Evolutionary conservation across 768 basidiomycete genomes (phyloP), one percentile per base, ranked within the genome.

Genomic region (Tulasnella sp.): DNA sequence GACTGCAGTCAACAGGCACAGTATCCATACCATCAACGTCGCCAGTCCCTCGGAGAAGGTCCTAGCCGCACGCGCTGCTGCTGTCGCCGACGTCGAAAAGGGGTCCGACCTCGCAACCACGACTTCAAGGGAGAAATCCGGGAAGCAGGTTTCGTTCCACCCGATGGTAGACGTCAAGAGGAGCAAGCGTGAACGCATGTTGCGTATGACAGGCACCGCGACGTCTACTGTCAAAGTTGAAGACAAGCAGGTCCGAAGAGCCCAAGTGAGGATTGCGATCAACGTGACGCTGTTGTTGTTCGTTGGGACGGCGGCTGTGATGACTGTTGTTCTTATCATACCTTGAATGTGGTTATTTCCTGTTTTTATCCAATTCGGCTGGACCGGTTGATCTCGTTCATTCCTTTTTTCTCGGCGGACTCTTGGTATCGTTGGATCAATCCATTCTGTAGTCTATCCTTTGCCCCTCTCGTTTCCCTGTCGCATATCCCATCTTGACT

Each of bases 161-260:
- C 17, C 25, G 14, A 9, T 21, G 15, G 17, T 5, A 17, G 15
- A 35, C 32, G 14, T 25, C 21, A 27, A 8, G 5, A 5, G 5
- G 46, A 15, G n/a, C 8, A 9, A 11, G 9, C 8, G 43, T 9
- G 8, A 45, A 29, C 11, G 46, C 19, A 21, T 36, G 40, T 43
- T 15, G 32, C 39, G 54, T 5, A 45, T 57, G 54, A 45, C 54
- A n/a, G 54, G 54, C n/a, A 57, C 54, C 7, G 54, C 54, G 29
- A 37, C 37, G 2, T 27, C 29, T 45, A 57, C 54, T 12, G 40
- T 57, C 12, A 40, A 2, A 4, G 54, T 57, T 8, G 54, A 57
- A 29, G 54, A 57, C 25, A 9, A 21, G 6, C 15, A 32, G 4
- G 45, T 57, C 8, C 23, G 54, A 31, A 32, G 37, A 32, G 32